Evolutionary conservation across 2,329 filamentous ascomycete genomes (phyloP).

Genomic region (Aquanectria penicillioides): DNA sequence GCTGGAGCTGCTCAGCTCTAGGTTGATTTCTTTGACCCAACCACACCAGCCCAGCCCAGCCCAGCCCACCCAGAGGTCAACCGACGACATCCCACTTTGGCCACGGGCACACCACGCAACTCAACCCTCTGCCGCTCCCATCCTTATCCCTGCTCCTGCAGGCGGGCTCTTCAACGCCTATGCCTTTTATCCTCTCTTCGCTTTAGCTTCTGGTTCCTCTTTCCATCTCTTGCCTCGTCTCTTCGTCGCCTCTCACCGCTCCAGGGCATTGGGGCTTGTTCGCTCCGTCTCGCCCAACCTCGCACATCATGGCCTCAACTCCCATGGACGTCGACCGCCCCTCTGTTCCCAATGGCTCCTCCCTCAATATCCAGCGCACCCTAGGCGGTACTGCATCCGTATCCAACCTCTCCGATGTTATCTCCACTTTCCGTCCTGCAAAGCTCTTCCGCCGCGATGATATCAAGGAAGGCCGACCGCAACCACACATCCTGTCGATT

Average conservation of each 20-base stretch:
- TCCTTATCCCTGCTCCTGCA: no score
- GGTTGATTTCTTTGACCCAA: no score
- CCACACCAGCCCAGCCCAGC: no score
- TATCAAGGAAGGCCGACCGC: constrained; percentile 58
- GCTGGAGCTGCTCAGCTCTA: no score
- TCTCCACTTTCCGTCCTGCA: constrained; percentile 80
- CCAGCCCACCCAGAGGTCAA: no score
- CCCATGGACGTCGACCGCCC: constrained; percentile 67
- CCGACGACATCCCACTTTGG: no score
- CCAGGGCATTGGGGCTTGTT: background rate
- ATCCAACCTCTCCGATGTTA: constrained; percentile 80
- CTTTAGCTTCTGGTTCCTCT: no score
- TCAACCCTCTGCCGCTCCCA: no score
- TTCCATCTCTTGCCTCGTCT: no score
- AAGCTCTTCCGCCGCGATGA: constrained; percentile 76
- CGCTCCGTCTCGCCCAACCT: background rate
- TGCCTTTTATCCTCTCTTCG: no score
- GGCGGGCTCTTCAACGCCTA: no score
- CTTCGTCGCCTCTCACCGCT: background rate
- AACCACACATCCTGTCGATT: constrained; percentile 54
- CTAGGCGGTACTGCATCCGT: constrained; percentile 56
- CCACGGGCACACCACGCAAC: no score
- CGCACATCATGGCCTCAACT: constrained; percentile 58
- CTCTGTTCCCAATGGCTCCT: constrained; percentile 51
- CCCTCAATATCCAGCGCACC: constrained; percentile 62